A percentile compares a stretch with the other conserved stretches of the same genome.
These are phyloP conservation scores for Catharanthus roseus DNA, from an alignment of 257 asterid species.

Conservation along the genomic window DNA sequence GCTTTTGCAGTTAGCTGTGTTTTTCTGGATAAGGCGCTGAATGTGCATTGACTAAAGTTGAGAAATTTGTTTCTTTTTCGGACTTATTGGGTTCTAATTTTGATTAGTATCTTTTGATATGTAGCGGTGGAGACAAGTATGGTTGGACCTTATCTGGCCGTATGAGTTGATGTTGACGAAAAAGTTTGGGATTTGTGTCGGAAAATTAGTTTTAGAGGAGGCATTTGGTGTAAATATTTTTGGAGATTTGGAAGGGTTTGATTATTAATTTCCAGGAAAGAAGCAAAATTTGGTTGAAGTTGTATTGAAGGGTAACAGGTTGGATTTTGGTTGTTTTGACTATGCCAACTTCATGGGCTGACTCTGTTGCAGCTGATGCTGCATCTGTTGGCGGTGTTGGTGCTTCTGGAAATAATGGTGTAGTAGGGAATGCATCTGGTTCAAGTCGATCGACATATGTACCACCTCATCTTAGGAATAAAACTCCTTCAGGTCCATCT, in stretches of 20 bases:
- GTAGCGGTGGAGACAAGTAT: background rate
- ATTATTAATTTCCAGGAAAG: background rate
- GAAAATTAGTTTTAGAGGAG: background rate
- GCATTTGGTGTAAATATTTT: background rate
- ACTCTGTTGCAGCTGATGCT: constrained; percentile 51
- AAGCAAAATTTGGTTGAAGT: background rate
- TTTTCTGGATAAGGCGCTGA: background rate
- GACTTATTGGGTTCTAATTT: background rate
- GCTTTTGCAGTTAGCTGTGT: background rate
- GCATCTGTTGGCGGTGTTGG: constrained; percentile 44
- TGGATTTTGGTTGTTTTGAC: constrained; percentile 30
- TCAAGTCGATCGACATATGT: constrained; percentile 51
- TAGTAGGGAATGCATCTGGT: constrained; percentile 24
- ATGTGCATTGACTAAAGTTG: constrained; percentile 7
- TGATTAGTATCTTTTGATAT: background rate
- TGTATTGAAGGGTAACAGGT: constrained; percentile 8
- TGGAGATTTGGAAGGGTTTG: background rate
- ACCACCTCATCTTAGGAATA: constrained; percentile 90
- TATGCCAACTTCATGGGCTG: constrained; percentile 89
- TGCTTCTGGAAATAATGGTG: constrained; percentile 24
- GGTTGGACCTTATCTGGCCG: constrained; percentile 3
- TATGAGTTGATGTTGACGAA: constrained; percentile 14
- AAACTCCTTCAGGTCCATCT: constrained; percentile 38
- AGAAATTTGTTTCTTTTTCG: background rate
- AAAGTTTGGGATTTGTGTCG: background rate